phyloP scores from a whole-genome alignment of 768 basidiomycete genomes.

The Termitomyces sp. region DNA sequence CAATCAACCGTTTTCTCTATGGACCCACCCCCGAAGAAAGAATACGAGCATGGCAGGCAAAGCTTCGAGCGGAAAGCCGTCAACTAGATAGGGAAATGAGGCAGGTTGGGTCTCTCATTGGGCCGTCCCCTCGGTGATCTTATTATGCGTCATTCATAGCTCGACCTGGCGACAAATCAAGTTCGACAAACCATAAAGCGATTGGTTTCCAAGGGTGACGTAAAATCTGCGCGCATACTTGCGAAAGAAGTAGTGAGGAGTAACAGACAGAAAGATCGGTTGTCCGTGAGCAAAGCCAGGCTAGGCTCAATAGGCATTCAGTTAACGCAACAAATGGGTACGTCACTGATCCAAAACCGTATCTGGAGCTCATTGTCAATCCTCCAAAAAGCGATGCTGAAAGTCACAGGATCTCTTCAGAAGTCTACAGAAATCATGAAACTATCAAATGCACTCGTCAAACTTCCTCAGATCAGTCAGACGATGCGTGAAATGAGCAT shows the following conservation, averaged over 20 bases:
- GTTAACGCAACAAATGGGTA: constrained; percentile 89
- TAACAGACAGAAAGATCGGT: constrained; percentile 89
- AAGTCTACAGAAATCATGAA: constrained; percentile 99
- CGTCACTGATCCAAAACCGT: constrained; percentile 24
- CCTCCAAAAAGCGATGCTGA: constrained; percentile 72
- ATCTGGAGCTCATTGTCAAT: neutral
- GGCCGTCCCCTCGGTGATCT: constrained; percentile 15
- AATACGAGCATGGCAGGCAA: constrained; percentile 87
- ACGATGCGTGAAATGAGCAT: constrained; percentile 98
- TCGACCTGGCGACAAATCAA: constrained; percentile 80
- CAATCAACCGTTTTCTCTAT: constrained; percentile 91
- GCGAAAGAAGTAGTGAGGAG: constrained; percentile 94
- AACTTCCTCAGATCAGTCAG: constrained; percentile 87
- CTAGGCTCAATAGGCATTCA: constrained; percentile 89
- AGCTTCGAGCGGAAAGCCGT: constrained; percentile 79
- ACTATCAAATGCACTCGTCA: constrained; percentile 88
- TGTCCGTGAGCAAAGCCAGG: constrained; percentile 91
- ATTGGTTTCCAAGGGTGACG: constrained; percentile 86
- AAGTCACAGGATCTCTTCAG: constrained; percentile 96
- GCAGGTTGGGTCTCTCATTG: constrained; percentile 60
- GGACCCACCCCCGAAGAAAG: constrained; percentile 96
- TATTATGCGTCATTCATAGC: constrained; percentile 39
- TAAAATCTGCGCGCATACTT: constrained; percentile 88
- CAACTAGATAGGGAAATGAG: constrained; percentile 91
- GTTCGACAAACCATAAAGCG: constrained; percentile 81